Conservation (phyloP, 352 stramenopile species). For the Globisporangium parvum region DNA sequence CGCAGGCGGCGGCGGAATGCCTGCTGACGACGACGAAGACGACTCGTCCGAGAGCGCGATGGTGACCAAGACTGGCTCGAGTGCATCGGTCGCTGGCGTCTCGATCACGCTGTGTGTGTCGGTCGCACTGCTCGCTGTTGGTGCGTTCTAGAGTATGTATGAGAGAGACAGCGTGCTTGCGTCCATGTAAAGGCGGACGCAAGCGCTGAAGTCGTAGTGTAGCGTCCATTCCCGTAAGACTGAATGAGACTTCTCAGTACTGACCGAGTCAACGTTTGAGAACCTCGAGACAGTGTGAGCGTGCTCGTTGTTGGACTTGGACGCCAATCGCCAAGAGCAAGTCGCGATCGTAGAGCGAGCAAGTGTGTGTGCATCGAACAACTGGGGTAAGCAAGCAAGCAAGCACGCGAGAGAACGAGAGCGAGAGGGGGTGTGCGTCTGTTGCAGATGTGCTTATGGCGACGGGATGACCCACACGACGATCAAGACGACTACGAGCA, state of each 20-base stretch:
- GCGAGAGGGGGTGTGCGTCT: neutral
- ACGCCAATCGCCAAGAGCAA: too few relatives aligned
- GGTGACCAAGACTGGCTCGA: slow-evolving; percentile 12
- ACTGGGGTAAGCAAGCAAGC: neutral
- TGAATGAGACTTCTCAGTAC: too few relatives aligned
- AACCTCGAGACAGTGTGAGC: too few relatives aligned
- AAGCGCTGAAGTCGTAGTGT: neutral
- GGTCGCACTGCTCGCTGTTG: neutral
- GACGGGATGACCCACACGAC: slow-evolving; percentile 47
- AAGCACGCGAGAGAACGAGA: neutral
- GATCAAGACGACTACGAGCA: slow-evolving; percentile 60
- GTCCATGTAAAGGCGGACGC: neutral
- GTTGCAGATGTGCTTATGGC: slow-evolving; percentile 1
- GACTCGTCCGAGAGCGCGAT: slow-evolving; percentile 44
- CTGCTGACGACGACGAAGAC: slow-evolving; percentile 54
- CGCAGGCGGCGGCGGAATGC: slow-evolving; percentile 6
- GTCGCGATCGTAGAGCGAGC: too few relatives aligned
- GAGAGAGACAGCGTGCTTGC: neutral
- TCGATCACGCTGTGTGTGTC: slow-evolving; percentile 10
- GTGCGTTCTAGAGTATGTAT: neutral
- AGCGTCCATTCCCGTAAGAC: neutral
- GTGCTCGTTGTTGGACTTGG: too few relatives aligned
- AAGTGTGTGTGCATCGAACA: slow-evolving; percentile 1
- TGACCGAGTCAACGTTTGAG: too few relatives aligned
- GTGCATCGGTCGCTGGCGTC: slow-evolving; percentile 1